A percentile compares a stretch with the other conserved stretches of the same genome.
These are phyloP conservation scores for Aspergillus taichungensis DNA, from an alignment of 495 filamentous ascomycete species.

Conservation along the genomic window DNA sequence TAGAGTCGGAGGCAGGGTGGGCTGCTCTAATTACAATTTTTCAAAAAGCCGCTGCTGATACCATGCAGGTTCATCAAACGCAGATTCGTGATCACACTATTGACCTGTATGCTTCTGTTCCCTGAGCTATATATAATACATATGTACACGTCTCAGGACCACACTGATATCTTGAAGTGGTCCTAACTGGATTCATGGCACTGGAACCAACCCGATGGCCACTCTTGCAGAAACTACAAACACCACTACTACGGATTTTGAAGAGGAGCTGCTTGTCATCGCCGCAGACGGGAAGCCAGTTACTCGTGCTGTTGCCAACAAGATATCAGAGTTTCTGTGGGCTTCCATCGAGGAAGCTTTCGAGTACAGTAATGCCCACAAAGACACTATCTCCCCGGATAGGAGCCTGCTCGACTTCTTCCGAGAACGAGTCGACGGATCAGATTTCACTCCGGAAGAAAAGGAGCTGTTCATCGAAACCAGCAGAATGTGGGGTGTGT, in stretches of 20 bases:
- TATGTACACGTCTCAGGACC: background rate
- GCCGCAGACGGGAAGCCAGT: conserved; percentile 55
- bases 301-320: conserved; percentile 38
- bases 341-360: conserved; percentile 70
- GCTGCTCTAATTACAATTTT: conserved; percentile 6
- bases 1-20: conserved; percentile 74
- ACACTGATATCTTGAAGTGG: conserved; percentile 43
- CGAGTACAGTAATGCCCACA: conserved; percentile 61
- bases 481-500: conserved; percentile 75
- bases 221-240: conserved; percentile 62
- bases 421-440: conserved; percentile 47
- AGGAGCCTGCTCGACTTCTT: conserved; percentile 76
- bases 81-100: conserved; percentile 31
- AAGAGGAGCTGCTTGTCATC: conserved; percentile 48
- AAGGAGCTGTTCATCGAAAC: conserved; percentile 50
- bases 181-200: conserved; percentile 94
- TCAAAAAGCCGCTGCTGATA: background rate
- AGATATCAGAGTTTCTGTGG: conserved; percentile 63
- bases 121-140: background rate
- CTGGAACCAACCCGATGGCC: conserved; percentile 73
- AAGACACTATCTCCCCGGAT: conserved; percentile 51
- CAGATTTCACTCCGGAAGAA: conserved; percentile 43
- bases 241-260: conserved; percentile 47
- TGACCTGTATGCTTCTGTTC: conserved; percentile 30
- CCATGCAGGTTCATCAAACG: conserved; percentile 29